Base-by-base conservation (phyloP, 2,329 filamentous ascomycete species). In the Curvularia sp. region DNA sequence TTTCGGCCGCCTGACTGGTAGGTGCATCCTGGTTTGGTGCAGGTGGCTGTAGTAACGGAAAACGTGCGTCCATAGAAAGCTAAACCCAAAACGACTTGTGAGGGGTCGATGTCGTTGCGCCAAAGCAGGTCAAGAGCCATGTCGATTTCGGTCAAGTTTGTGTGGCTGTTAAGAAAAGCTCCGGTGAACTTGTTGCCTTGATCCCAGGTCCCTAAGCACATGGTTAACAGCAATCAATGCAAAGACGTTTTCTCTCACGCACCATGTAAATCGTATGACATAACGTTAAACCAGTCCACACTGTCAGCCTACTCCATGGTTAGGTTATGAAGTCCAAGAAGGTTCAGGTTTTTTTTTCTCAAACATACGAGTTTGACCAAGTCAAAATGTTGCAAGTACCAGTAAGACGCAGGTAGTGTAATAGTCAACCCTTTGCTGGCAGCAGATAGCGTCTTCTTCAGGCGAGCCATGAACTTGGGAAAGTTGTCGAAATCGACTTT, bases 101-200 rank as follows among this genome's bases (percentile, higher is more conserved):
- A 39, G 0, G 82, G 72, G 3, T 71, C 60, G 3, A 84, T 65
- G 23, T 77, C 63, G 36, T 77, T 79, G 15, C 81, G 66, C 81
- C 82, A 83, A 4, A 83, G 66, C 0, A 84, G 75, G 8, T 82
- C 76, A 0, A 80, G 39, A 0, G 70, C 73, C 0, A 61, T 25
- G 4, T 77, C 65, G 25, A 82, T 81, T 65, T 82, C 79, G 1
- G 81, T 82, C 0, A 82, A 46, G 59, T 83, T 82, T 2, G 80
- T 80, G 56, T 83, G 79, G 0, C 62, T 58, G 7, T 70, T 53
- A 1, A 77, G 9, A 59, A 15, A 67, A 67, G 49, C 0, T 0
- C 79, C 79, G 56, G 72, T 62, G 15, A 15, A 57, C 21, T 53
- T 57, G 49, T 66, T 68, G 0, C 61, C 21, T 0, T 47, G 12